A percentile compares a stretch with the other conserved stretches of the same genome.
Evolutionary conservation across 2,329 filamentous ascomycete species (phyloP).

Genomic region (Cordyceps cateniannulata): DNA sequence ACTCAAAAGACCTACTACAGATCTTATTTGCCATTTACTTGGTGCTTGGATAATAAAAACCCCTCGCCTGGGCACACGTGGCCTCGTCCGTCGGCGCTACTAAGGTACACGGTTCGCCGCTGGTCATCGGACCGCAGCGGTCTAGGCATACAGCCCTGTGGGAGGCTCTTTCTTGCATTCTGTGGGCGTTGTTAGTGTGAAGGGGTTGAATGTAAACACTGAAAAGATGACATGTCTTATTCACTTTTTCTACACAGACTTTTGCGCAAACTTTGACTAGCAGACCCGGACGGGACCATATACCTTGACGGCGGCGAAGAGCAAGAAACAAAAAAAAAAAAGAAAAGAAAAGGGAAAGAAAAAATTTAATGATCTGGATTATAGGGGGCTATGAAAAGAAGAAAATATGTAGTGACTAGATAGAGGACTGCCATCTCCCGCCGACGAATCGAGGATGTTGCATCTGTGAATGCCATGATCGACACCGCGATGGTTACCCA

Average conservation of each 20-base stretch:
- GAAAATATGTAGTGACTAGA: not conserved
- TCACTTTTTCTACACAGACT: no score
- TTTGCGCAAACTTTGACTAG: no score
- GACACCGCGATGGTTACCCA: not conserved
- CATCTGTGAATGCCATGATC: not conserved
- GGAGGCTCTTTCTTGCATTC: not conserved
- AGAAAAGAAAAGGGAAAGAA: not conserved
- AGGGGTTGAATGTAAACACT: no score
- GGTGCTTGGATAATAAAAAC: no score
- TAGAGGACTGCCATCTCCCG: not conserved
- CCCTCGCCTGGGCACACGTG: not conserved
- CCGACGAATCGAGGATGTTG: not conserved
- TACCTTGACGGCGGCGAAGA: not conserved
- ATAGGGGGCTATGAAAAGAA: no score
- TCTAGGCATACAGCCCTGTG: slow-evolving; percentile 3
- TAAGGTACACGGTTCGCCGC: not conserved
- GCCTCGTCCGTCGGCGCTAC: not conserved
- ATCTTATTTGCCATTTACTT: no score
- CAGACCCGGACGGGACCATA: not conserved
- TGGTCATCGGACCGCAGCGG: slow-evolving; percentile 2
- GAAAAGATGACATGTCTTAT: no score
- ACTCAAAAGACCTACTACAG: no score
- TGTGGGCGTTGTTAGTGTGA: not conserved
- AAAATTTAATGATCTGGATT: no score
- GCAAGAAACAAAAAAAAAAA: not conserved